These are phyloP conservation scores for Trichophyton equinum DNA, from an alignment of 2,329 filamentous ascomycete species.

Conservation along the genomic window DNA sequence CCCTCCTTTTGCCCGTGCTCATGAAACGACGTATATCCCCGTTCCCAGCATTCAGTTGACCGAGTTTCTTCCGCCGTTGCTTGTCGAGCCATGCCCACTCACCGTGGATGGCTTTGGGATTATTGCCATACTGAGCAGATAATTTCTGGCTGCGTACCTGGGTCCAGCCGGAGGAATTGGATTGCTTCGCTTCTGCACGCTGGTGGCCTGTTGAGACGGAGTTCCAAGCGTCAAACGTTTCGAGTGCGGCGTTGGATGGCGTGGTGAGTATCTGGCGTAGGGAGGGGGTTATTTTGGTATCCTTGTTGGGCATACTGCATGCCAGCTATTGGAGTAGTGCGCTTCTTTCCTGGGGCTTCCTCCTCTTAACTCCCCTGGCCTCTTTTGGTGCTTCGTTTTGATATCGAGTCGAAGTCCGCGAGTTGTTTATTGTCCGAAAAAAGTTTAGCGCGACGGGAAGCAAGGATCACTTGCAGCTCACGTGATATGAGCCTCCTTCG, in stretches of 20 bases:
- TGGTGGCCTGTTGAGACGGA: constrained; percentile 17
- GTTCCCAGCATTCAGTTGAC: background rate
- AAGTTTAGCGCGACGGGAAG: background rate
- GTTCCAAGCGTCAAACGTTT: constrained; percentile 16
- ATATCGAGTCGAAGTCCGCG: background rate
- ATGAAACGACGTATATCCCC: constrained; percentile 35
- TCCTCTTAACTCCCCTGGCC: background rate
- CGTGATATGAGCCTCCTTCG: constrained; percentile 5
- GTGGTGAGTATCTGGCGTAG: constrained; percentile 16
- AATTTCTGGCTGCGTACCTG: constrained; percentile 13
- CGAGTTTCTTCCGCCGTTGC: background rate
- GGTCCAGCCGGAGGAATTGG: constrained; percentile 13
- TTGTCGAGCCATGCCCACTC: constrained; percentile 12
- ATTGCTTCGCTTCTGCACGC: constrained; percentile 12
- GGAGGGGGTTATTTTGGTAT: constrained; percentile 15
- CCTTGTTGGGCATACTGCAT: constrained; percentile 12
- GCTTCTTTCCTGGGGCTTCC: background rate
- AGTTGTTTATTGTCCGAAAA: constrained; percentile 10
- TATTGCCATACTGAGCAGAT: constrained; percentile 11
- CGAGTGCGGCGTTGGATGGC: constrained; percentile 15
- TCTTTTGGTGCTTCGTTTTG: background rate
- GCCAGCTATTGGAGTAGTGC: background rate
- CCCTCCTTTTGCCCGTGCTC: constrained; percentile 28
- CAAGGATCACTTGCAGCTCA: constrained; percentile 12
- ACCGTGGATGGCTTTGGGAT: constrained; percentile 14